A percentile compares a stretch with the other conserved stretches of the same genome.
phyloP scores from a whole-genome alignment of 164 flowering plant species.

The Brasenia schreberi region DNA sequence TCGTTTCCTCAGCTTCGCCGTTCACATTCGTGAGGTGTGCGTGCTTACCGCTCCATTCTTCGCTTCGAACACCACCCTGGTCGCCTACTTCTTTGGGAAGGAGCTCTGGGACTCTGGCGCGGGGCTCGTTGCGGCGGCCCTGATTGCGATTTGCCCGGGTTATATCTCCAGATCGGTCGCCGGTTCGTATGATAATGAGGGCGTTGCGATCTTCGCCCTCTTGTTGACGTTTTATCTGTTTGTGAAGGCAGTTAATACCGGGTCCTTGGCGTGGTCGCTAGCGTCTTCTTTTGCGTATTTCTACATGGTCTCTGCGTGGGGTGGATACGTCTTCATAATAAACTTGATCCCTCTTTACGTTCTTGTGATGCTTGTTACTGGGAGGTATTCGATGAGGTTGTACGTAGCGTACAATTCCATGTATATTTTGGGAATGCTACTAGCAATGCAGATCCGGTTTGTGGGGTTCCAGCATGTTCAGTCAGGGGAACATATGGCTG shows the following conservation, averaged over 20 bases:
- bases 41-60: constrained; percentile 93
- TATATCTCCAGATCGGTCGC: constrained; percentile 95
- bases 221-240: constrained; percentile 77
- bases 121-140: constrained; percentile 84
- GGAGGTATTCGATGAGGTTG: constrained; percentile 87
- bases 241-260: constrained; percentile 93
- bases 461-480: constrained; percentile 99
- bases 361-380: constrained; percentile 74
- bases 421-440: constrained; percentile 88
- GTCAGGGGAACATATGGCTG: constrained; percentile 99
- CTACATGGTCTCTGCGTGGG: constrained; percentile 99
- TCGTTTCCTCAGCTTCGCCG: constrained; percentile 56
- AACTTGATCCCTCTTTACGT: constrained; percentile 89
- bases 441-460: constrained; percentile 98
- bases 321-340: constrained; percentile 93
- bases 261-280: constrained; percentile 79
- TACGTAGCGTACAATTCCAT: constrained; percentile 86
- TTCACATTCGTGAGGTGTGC: constrained; percentile 92
- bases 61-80: constrained; percentile 86
- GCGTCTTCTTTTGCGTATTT: constrained; percentile 92
- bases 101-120: constrained; percentile 94
- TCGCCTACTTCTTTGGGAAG: constrained; percentile 92
- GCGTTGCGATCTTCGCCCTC: constrained; percentile 87
- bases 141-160: constrained; percentile 95
- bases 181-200: constrained; percentile 94